Conservation (phyloP, 2,329 filamentous ascomycete genomes). For the Pseudocercospora ulei region DNA sequence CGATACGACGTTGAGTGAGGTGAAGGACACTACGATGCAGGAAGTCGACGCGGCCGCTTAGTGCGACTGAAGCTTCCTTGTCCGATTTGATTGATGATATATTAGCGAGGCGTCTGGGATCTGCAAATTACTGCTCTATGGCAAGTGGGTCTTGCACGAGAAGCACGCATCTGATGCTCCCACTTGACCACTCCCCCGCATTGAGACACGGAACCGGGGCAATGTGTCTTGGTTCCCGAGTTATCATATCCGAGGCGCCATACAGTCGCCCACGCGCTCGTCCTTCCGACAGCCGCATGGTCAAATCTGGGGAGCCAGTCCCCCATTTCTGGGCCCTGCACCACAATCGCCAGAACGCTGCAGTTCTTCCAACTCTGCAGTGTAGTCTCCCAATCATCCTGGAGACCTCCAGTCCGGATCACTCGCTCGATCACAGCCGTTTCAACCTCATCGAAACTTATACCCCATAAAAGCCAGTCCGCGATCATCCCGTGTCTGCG, state of each 20-base stretch:
- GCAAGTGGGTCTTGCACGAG: neutral
- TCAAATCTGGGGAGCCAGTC: no score
- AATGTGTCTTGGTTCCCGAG: no score
- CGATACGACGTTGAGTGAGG: neutral
- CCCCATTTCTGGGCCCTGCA: no score
- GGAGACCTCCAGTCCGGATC: neutral
- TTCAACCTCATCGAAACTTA: neutral
- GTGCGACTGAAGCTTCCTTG: neutral
- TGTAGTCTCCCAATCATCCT: no score
- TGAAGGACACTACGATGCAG: neutral
- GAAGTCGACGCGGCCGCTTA: constrained; percentile 1
- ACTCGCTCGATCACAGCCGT: neutral
- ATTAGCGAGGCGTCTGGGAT: constrained; percentile 5
- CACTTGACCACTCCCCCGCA: neutral
- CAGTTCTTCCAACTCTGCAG: no score
- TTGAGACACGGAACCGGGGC: no score
- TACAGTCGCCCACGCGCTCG: no score
- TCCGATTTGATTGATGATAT: constrained; percentile 2
- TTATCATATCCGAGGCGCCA: no score
- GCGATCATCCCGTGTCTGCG: neutral
- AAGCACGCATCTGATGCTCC: neutral
- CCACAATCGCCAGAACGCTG: no score
- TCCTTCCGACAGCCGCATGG: no score
- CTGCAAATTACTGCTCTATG: neutral
- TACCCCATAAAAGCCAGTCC: neutral